Evolutionary conservation across 2,329 filamentous ascomycete species (phyloP), one percentile per base, ranked within the genome.

Genomic region (Blumeria hordei): DNA sequence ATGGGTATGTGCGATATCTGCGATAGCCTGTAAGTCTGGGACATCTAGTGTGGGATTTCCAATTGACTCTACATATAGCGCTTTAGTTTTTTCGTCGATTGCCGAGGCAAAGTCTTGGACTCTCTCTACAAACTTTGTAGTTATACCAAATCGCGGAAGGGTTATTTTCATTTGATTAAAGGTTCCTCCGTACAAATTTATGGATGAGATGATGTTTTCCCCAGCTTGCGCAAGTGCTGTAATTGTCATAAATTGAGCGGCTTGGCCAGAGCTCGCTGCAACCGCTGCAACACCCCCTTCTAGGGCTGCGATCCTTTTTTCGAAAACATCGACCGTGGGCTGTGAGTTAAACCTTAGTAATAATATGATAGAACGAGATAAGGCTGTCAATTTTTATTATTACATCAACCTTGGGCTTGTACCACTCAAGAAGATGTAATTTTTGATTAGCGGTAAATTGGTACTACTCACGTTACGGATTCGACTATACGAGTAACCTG

Each of bases 121-220:
- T 57, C 79, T 80, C 55, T 80, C 74, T 64, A 94, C 76, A 63
- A 95, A 95, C 71, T 88, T 94, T 64, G 87, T 92, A 44, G 73
- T 73, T 65, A 96, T 88, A 58, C 90, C 90, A 49, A 94, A 70
- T n/a, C 88, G 79, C 6, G 87, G 83, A 55, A 95, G 74, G 61
- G 87, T 76, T 49, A 95, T 88, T 71, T 95, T 95, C 71, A 95
- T 80, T 72, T 95, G 90, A 71, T 96, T 95, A 74, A 94, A 95
- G 14, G 90, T 95, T 67, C 88, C 88, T 60, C 88, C 88, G 69
- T 95, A 94, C 56, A 95, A 73, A 70, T 93, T 94, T 53, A 82
- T 81, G 6, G 90, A 94, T 11, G 86, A 83, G 54, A 95, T 77
- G 62, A 95, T 94, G 72, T 95, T 95, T 73, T 95, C 88, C 51